Conservation (phyloP, 768 basidiomycete species). For the Kwoniella heveanensis region DNA sequence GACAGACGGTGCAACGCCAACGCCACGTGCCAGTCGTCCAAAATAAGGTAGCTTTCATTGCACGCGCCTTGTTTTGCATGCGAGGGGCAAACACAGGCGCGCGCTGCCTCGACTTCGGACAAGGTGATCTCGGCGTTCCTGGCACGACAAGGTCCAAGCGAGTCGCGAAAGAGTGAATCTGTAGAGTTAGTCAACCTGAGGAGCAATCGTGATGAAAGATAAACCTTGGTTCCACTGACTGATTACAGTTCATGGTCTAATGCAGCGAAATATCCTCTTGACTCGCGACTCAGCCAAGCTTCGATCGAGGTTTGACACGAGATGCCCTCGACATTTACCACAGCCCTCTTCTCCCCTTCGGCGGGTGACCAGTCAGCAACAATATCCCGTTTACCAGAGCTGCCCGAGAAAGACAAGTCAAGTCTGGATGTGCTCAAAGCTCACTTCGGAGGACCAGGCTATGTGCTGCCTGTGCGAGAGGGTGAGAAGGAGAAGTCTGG, state of each 20-base stretch:
- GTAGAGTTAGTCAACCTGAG: no score
- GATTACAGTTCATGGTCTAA: no score
- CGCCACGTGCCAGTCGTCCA: no score
- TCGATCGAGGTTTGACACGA: no score
- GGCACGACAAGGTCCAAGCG: not conserved
- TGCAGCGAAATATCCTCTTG: no score
- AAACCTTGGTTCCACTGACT: no score
- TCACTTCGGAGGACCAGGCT: conserved; percentile 38
- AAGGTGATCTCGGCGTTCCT: no score
- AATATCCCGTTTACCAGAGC: not conserved
- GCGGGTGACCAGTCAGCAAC: not conserved
- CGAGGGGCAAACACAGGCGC: not conserved
- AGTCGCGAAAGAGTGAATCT: no score
- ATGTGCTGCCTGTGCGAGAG: conserved; percentile 30
- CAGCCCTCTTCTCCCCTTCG: conserved; percentile 10
- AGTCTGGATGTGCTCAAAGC: conserved; percentile 26
- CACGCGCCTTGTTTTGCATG: not conserved
- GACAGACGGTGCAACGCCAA: no score
- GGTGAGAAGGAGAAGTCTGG: conserved; percentile 19
- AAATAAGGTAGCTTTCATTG: not conserved
- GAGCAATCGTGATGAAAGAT: no score
- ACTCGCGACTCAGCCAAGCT: no score
- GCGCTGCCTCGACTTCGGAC: not conserved
- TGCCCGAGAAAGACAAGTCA: conserved; percentile 1
- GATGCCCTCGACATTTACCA: not conserved